Percentiles rank a stretch among this genome's conserved stretches.
Conservation (phyloP, 805 yeast species). For the Groenewaldozyma tartarivorans region DNA sequence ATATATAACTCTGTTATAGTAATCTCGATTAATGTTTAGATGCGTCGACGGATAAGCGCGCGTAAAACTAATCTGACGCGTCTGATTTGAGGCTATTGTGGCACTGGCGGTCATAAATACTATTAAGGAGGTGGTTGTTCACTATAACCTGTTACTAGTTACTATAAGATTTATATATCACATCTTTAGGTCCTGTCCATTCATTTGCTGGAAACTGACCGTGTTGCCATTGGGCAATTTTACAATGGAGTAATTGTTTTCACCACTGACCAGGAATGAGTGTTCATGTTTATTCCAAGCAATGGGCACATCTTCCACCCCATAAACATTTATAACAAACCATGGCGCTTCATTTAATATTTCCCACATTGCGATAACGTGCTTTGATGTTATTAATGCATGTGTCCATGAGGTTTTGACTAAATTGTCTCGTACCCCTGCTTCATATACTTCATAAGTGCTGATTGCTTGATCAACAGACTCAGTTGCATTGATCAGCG, state of each 20-base stretch:
- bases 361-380: neutral
- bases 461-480: slow-evolving; percentile 13
- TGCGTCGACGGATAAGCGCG: too few relatives aligned
- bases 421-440: neutral
- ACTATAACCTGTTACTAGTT: too few relatives aligned
- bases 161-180: neutral
- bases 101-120: too few relatives aligned
- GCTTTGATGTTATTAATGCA: slow-evolving; percentile 5
- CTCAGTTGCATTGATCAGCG: slow-evolving; percentile 6
- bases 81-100: too few relatives aligned
- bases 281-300: slow-evolving; percentile 19
- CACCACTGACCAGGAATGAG: slow-evolving; percentile 14
- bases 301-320: slow-evolving; percentile 17
- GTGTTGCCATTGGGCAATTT: neutral
- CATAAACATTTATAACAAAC: slow-evolving; percentile 14
- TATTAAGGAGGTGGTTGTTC: too few relatives aligned
- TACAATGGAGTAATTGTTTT: slow-evolving; percentile 14
- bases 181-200: slow-evolving; percentile 6
- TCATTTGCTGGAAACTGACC: slow-evolving; percentile 4
- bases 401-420: slow-evolving; percentile 4
- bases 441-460: slow-evolving; percentile 12
- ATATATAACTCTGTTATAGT: too few relatives aligned
- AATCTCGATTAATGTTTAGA: too few relatives aligned
- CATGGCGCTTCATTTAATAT: slow-evolving; percentile 3
- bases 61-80: too few relatives aligned